Conservation (phyloP, 371 early-diverging fungal species). For the Dinochytrium kinnereticum region DNA sequence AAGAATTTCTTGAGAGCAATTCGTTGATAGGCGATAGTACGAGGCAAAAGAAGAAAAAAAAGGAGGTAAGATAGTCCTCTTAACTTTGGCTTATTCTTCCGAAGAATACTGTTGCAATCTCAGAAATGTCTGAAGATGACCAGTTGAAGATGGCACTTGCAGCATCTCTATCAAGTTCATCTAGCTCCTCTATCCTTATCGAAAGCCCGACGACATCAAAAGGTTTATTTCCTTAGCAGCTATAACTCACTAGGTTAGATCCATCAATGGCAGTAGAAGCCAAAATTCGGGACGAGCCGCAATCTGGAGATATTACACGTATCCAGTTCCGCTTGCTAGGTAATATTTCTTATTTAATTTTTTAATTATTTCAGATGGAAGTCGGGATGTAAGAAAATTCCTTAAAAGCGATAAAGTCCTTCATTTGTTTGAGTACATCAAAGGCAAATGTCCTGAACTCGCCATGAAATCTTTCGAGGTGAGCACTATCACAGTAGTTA, state of each 20-base stretch:
- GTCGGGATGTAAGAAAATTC: conserved; percentile 55
- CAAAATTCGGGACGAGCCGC: conserved; percentile 35
- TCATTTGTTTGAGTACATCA: conserved; percentile 49
- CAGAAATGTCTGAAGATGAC: conserved; percentile 91
- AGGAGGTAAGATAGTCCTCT: conserved; percentile 26
- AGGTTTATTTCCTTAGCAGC: too few species aligned
- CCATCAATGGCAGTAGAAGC: conserved; percentile 19
- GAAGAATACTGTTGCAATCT: conserved; percentile 48
- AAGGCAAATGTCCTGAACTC: conserved; percentile 59
- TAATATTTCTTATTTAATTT: conserved; percentile 22
- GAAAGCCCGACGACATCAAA: too few species aligned
- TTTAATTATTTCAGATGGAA: conserved; percentile 9
- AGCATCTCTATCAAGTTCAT: conserved; percentile 57
- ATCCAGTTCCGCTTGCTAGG: conserved; percentile 56
- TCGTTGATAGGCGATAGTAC: conserved; percentile 5
- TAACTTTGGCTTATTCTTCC: too few species aligned
- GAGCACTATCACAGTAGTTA: neutral
- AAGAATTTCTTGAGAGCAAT: conserved; percentile 25
- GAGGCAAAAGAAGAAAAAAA: conserved; percentile 35
- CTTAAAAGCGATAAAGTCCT: conserved; percentile 42
- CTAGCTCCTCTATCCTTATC: neutral
- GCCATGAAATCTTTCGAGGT: conserved; percentile 70
- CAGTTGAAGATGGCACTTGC: conserved; percentile 82
- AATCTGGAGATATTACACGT: conserved; percentile 35
- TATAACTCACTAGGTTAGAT: too few species aligned